A percentile compares a stretch with the other conserved stretches of the same genome.
phyloP scores from a whole-genome alignment of 345 rosid species.

The Sonneratia caseolaris region DNA sequence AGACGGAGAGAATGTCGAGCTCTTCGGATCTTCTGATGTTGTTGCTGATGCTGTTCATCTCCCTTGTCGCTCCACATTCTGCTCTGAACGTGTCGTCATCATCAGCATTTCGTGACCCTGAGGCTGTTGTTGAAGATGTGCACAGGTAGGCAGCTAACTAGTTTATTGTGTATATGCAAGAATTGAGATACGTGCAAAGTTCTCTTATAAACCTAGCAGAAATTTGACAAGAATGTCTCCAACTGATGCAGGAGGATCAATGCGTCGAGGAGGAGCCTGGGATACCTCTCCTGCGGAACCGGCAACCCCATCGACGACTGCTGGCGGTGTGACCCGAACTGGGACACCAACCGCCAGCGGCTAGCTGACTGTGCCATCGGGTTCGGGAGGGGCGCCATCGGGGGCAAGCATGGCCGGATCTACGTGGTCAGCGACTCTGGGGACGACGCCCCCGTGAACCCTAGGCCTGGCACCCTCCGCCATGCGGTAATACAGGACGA shows the following conservation, averaged over 20 bases:
- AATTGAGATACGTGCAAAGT: background rate
- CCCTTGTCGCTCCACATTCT: slow-evolving; percentile 2
- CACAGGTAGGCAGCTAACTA: background rate
- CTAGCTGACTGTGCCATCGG: slow-evolving; percentile 75
- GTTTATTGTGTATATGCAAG: background rate
- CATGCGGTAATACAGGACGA: slow-evolving; percentile 65
- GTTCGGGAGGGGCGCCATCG: slow-evolving; percentile 61
- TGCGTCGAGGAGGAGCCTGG: slow-evolving; percentile 64
- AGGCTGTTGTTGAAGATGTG: slow-evolving; percentile 12
- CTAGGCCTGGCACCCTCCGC: slow-evolving; percentile 61
- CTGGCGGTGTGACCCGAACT: slow-evolving; percentile 68
- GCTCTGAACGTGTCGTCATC: slow-evolving; percentile 5
- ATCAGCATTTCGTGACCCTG: slow-evolving; percentile 9
- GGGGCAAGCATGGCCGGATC: slow-evolving; percentile 54
- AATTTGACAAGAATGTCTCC: background rate
- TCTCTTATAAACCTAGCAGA: too few relatives aligned
- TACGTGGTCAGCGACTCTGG: slow-evolving; percentile 53
- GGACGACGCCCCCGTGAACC: slow-evolving; percentile 45
- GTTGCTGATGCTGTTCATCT: background rate
- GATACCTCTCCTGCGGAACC: slow-evolving; percentile 43
- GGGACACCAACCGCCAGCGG: slow-evolving; percentile 56
- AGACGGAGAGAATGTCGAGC: slow-evolving; percentile 2
- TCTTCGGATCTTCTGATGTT: background rate
- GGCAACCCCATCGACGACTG: slow-evolving; percentile 79
- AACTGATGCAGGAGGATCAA: slow-evolving; percentile 41